These are phyloP conservation scores for Exsudoporus floridanus DNA, from an alignment of 1,284 basidiomycete species.

Conservation along the genomic window DNA sequence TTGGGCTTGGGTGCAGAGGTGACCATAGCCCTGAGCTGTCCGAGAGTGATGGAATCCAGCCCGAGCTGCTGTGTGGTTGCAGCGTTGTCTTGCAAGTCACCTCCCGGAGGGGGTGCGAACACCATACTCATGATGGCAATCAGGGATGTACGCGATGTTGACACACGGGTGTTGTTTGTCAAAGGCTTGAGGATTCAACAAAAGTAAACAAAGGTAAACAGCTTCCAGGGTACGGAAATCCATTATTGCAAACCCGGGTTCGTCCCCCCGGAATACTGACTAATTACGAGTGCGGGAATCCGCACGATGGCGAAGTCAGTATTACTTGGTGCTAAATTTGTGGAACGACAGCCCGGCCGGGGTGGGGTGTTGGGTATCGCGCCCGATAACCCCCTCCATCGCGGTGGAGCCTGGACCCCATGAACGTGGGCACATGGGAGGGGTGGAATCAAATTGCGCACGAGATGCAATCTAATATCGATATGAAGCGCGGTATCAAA, in stretches of 20 bases:
- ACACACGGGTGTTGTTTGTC: constrained; percentile 26
- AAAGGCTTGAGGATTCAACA: constrained; percentile 32
- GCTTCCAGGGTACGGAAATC: background rate
- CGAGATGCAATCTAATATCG: constrained; percentile 17
- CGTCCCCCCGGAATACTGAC: too few relatives aligned
- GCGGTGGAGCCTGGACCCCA: background rate
- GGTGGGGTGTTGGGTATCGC: background rate
- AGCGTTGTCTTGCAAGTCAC: constrained; percentile 27
- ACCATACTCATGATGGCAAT: constrained; percentile 26
- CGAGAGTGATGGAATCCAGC: constrained; percentile 76
- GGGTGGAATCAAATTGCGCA: background rate
- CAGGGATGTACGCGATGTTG: background rate
- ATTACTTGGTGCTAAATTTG: constrained; percentile 8
- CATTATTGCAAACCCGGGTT: too few relatives aligned
- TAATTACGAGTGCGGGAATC: too few relatives aligned
- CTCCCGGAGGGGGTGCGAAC: constrained; percentile 27
- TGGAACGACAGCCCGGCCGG: background rate
- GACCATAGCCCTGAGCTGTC: constrained; percentile 77
- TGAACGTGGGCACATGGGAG: constrained; percentile 9
- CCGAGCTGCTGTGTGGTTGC: constrained; percentile 33
- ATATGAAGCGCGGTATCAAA: constrained; percentile 13
- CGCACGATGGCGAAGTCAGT: constrained; percentile 10
- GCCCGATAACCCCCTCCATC: constrained; percentile 12
- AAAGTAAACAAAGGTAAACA: constrained; percentile 24
- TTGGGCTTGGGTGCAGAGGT: constrained; percentile 72